phyloP scores from a whole-genome alignment of 2,329 filamentous ascomycete genomes.

The Aspergillus felis region DNA sequence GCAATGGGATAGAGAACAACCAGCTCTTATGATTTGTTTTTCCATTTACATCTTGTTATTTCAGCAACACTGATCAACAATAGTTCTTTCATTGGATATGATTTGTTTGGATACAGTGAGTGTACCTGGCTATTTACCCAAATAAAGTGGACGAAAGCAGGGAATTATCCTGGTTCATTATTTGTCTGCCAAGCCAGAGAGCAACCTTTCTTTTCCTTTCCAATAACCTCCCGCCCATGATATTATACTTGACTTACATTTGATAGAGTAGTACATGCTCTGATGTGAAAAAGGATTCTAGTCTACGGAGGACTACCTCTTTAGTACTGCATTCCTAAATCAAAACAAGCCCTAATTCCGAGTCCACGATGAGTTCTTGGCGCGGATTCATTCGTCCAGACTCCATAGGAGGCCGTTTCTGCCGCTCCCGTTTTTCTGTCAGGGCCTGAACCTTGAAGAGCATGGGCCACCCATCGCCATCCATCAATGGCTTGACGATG shows the following conservation, averaged over 20 bases:
- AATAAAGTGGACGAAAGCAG: no score
- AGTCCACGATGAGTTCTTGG: conserved; percentile 1
- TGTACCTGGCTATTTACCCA: background rate
- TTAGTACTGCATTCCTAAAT: background rate
- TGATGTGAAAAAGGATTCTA: no score
- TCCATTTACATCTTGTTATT: background rate
- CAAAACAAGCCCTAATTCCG: conserved; percentile 1
- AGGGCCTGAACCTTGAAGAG: conserved; percentile 21
- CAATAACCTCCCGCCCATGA: background rate
- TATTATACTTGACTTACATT: no score
- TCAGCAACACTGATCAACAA: background rate
- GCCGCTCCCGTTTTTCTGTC: conserved; percentile 24
- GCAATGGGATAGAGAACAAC: conserved; percentile 10
- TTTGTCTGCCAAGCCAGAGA: no score
- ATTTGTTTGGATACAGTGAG: background rate
- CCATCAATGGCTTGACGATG: background rate
- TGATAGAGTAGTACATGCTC: background rate
- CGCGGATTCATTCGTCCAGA: conserved; percentile 5
- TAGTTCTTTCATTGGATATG: background rate
- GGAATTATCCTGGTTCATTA: background rate
- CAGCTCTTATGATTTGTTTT: conserved; percentile 7
- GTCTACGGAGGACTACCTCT: background rate
- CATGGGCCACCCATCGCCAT: conserved; percentile 15
- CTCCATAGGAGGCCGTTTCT: conserved; percentile 19
- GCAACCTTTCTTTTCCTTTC: background rate